Conservation (phyloP, 257 asterid species). For the Nicotiana obtusifolia region DNA sequence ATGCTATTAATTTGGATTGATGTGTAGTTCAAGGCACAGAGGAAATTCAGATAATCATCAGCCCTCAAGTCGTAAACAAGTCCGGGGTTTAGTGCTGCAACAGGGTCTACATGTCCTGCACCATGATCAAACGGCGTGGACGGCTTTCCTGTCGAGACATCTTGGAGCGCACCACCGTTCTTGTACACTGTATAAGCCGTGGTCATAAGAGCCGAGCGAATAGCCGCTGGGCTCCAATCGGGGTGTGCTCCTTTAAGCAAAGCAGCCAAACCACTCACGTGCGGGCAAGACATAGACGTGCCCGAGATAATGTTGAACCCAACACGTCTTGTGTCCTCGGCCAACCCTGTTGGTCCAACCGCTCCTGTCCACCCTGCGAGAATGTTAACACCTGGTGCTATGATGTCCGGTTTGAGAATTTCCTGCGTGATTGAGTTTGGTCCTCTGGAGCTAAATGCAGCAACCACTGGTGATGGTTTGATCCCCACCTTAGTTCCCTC, state of each 20-base stretch:
- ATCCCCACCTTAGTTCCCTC: slow-evolving; percentile 54
- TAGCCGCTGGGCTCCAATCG: slow-evolving; percentile 59
- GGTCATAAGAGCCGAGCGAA: slow-evolving; percentile 62
- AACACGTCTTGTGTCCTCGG: slow-evolving; percentile 33
- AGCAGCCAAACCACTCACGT: slow-evolving; percentile 53
- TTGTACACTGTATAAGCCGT: slow-evolving; percentile 50
- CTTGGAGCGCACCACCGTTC: slow-evolving; percentile 37
- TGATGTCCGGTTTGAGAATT: slow-evolving; percentile 58
- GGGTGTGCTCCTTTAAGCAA: slow-evolving; percentile 57
- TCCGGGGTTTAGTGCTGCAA: slow-evolving; percentile 49
- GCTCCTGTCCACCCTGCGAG: slow-evolving; percentile 51
- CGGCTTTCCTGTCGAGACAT: slow-evolving; percentile 36
- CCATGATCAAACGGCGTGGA: slow-evolving; percentile 54
- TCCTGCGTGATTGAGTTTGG: slow-evolving; percentile 53
- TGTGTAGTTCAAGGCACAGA: slow-evolving; percentile 41
- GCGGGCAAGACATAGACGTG: slow-evolving; percentile 68
- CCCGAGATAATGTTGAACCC: slow-evolving; percentile 56
- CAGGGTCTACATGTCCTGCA: slow-evolving; percentile 61
- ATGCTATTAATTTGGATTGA: slow-evolving; percentile 4
- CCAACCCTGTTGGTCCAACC: slow-evolving; percentile 47
- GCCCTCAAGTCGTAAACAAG: slow-evolving; percentile 45
- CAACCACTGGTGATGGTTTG: slow-evolving; percentile 66
- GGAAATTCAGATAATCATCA: slow-evolving; percentile 46
- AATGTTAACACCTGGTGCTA: slow-evolving; percentile 57
- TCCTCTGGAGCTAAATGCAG: slow-evolving; percentile 63